Conservation (phyloP, 2,329 filamentous ascomycete genomes). For the Ophiocordyceps camponoti-rufipedis region DNA sequence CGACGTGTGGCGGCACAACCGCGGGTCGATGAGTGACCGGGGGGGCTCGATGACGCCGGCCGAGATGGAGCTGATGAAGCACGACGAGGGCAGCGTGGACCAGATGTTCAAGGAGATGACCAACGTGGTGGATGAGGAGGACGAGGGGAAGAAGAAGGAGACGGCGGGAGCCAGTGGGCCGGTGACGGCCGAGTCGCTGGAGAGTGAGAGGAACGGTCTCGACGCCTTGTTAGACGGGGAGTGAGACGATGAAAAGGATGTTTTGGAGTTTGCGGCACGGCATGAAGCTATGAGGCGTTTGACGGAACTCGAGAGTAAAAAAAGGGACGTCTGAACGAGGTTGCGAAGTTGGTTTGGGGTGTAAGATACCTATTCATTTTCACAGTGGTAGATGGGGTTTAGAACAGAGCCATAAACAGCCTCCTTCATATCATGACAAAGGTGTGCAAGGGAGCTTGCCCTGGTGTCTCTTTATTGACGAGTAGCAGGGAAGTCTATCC, state of each 20-base stretch:
- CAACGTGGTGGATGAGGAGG: slow-evolving; percentile 26
- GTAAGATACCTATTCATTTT: no score
- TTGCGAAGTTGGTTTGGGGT: no score
- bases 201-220: slow-evolving; percentile 27
- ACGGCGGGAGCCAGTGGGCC: slow-evolving; percentile 8
- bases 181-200: slow-evolving; percentile 23
- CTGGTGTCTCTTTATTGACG: no score
- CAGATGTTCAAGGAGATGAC: slow-evolving; percentile 39
- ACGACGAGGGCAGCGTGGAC: slow-evolving; percentile 29
- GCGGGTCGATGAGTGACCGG: slow-evolving; percentile 11
- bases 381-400: no score
- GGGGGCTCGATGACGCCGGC: slow-evolving; percentile 10
- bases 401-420: no score
- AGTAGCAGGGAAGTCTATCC: no score
- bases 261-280: not conserved
- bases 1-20: slow-evolving; percentile 23
- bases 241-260: slow-evolving; percentile 6
- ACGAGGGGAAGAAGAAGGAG: slow-evolving; percentile 22
- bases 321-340: not conserved
- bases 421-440: no score
- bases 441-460: no score
- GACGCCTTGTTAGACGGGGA: slow-evolving; percentile 26
- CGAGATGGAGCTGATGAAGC: slow-evolving; percentile 13
- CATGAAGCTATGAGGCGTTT: not conserved
- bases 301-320: not conserved